Base-by-base conservation (phyloP, 345 rosid genomes). In the Gossypioides kirkii region DNA sequence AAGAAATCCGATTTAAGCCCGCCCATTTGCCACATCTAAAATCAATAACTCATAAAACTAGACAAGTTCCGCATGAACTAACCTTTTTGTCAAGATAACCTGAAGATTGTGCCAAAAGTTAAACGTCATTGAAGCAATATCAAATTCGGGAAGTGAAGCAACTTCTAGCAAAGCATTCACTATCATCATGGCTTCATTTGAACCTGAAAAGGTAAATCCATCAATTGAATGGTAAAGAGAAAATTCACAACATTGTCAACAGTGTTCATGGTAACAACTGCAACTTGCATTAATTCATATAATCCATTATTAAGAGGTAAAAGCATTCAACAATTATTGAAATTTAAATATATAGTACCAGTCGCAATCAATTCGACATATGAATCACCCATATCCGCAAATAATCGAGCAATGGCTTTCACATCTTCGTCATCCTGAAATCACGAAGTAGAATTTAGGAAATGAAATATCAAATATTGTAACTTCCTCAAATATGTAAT, bases 91-190 rank as follows among this genome's bases (percentile, higher is more conserved):
- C 90, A 95, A 83, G 67, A 83, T 77, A 76, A 86, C 84, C 81
- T 95, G 99, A 86, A 95, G 98, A 88, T 86, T 91, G 77, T 95
- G 99, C 99, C 99, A 95, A 85, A 93, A 95, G 78, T 95, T 95
- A 79, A 93, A 95, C 25, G 99, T 95, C 99, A 95, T 95, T 13
- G 97, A 95, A 80, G 99, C 96, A 84, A 95, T 90, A 80, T 93
- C 92, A 85, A 85, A 91, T 83, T 95, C 97, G 79, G 94, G 94
- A 80, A 87, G 94, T 50, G 98, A 86, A 81, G 99, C 86, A 79
- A 95, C 98, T 83, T 86, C 99, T 71, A 95, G 73, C 68, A 95
- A 81, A 53, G 99, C 92, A 68, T 87, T 87, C 56, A 87, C 94
- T 80, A 95, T 95, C 83, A 86, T 72, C 91, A 95, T 88, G 28